These are phyloP conservation scores for Rutstroemia sp. DNA, from an alignment of 2,329 filamentous ascomycete species.

Conservation along the genomic window DNA sequence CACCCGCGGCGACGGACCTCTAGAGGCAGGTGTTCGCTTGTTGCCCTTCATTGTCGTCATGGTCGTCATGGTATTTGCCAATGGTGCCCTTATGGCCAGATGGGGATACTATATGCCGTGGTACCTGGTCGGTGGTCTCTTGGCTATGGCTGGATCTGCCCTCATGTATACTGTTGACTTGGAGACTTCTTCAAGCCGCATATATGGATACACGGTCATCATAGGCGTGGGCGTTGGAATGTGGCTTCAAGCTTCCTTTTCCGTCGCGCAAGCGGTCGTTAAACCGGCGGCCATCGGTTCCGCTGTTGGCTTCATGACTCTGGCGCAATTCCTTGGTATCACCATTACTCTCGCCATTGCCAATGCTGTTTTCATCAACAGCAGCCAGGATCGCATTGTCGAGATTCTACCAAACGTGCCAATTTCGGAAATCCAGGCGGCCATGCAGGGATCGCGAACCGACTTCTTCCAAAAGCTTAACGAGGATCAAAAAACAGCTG, in stretches of 20 bases:
- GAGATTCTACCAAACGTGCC: background rate
- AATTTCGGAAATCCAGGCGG: background rate
- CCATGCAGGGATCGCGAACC: background rate
- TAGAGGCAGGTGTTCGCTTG: conserved; percentile 35
- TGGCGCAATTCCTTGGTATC: conserved; percentile 23
- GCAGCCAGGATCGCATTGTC: background rate
- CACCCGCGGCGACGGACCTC: conserved; percentile 39
- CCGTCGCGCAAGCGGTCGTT: background rate
- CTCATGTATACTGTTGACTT: conserved; percentile 28
- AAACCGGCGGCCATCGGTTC: conserved; percentile 25
- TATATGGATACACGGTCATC: conserved; percentile 30
- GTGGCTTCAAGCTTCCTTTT: background rate
- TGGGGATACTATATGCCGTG: conserved; percentile 35
- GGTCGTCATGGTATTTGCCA: conserved; percentile 29
- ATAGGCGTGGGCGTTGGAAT: conserved; percentile 33
- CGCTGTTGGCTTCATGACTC: conserved; percentile 34
- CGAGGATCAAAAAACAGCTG: background rate
- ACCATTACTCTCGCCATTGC: background rate
- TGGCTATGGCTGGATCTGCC: conserved; percentile 20
- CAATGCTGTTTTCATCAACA: background rate
- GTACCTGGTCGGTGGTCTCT: conserved; percentile 32
- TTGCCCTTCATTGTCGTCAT: conserved; percentile 32
- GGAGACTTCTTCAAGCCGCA: conserved; percentile 19
- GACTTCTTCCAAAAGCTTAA: background rate
- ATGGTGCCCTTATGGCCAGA: conserved; percentile 29